Percentiles rank a stretch among this genome's conserved stretches.
Evolutionary conservation across 2,329 filamentous ascomycete species (phyloP).

Genomic region (Sporothrix mexicana): DNA sequence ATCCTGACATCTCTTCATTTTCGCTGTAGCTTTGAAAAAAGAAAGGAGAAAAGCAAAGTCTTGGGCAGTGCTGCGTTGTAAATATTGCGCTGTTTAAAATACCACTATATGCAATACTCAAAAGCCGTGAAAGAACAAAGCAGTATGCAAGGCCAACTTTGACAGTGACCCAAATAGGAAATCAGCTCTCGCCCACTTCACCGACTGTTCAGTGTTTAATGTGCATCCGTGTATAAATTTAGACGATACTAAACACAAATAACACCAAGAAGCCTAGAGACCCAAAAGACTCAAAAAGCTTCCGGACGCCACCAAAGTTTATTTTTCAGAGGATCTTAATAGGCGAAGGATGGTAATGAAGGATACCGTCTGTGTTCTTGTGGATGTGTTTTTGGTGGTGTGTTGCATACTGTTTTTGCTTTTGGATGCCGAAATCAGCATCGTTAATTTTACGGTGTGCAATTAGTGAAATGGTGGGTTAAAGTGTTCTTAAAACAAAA

Average conservation of each 20-base stretch:
- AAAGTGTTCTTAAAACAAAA: background rate
- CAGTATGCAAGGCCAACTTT: background rate
- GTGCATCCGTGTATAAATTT: background rate
- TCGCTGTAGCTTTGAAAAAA: too few relatives aligned
- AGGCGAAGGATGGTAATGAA: background rate
- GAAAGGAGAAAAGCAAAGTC: too few relatives aligned
- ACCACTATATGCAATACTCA: background rate
- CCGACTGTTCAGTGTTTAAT: background rate
- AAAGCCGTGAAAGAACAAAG: background rate
- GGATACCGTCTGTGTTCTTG: background rate
- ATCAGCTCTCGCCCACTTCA: background rate
- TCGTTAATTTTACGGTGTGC: background rate
- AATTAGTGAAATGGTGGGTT: too few relatives aligned
- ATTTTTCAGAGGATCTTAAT: background rate
- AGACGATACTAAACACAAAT: background rate
- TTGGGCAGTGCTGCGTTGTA: too few relatives aligned
- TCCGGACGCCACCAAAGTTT: slow-evolving; percentile 14
- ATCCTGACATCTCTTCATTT: background rate
- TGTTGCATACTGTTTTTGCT: too few relatives aligned
- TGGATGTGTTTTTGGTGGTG: too few relatives aligned
- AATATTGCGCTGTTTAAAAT: background rate
- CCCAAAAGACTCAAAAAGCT: background rate
- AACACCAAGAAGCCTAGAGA: background rate
- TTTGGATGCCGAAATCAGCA: slow-evolving; percentile 1
- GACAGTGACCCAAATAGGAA: background rate